These are phyloP conservation scores for Saccharum spontaneum DNA, from an alignment of 176 grass and related monocot genomes.

Conservation along the genomic window DNA sequence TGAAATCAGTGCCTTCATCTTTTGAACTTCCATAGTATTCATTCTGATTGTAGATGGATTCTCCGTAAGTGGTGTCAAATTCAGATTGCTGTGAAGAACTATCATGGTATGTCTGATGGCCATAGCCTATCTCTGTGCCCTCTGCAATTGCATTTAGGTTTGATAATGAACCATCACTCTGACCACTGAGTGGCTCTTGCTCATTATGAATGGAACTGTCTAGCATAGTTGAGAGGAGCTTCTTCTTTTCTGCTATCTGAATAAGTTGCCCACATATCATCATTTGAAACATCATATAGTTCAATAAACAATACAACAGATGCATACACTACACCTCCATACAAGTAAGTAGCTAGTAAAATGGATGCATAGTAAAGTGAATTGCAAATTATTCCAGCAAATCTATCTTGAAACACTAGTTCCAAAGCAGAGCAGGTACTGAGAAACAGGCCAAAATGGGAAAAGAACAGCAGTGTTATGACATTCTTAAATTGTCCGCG, in stretches of 20 bases:
- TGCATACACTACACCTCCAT: not conserved
- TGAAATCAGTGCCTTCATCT: conserved; percentile 24
- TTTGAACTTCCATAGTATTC: conserved; percentile 39
- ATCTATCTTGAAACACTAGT: conserved; percentile 5
- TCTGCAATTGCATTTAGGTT: conserved; percentile 31
- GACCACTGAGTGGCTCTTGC: conserved; percentile 42
- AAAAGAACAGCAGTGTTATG: not conserved
- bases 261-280: conserved; percentile 43
- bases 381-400: not conserved
- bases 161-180: conserved; percentile 44
- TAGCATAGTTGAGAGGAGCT: conserved; percentile 56
- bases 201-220: conserved; percentile 56
- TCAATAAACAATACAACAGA: conserved; percentile 27
- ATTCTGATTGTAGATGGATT: conserved; percentile 26
- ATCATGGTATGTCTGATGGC: conserved; percentile 33
- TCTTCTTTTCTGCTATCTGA: conserved; percentile 89
- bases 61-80: conserved; percentile 36
- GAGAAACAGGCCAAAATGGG: not conserved
- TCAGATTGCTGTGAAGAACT: conserved; percentile 33
- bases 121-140: conserved; percentile 29
- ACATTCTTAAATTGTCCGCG: not conserved
- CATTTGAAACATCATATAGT: conserved; percentile 14
- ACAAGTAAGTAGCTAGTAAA: not conserved
- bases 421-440: not conserved
- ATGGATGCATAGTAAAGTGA: not conserved